Base-by-base conservation (phyloP, 768 basidiomycete species). In the Amanita phalloides region DNA sequence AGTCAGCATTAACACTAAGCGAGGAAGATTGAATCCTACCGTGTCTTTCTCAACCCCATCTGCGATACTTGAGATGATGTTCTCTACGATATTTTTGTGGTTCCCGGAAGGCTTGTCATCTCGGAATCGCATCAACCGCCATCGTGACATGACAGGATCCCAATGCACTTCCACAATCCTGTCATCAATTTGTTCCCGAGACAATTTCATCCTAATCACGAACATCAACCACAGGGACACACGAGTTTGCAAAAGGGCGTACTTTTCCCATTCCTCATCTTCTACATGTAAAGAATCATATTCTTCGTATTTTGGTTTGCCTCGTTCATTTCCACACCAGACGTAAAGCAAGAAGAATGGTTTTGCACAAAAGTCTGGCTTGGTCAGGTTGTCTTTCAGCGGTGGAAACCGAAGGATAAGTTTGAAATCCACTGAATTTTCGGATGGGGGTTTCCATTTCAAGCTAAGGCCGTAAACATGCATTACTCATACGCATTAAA, bases 361-460 rank as follows among this genome's bases (percentile, higher is more conserved):
- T 64, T 93, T 97, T 9, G 83, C 83, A 54, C 72, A 73, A 57
- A 84, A 86, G 60, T 98, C 92, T 1, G 92, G 88, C 58, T 81
- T 67, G 6, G 68, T 58, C 0, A 78, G 73, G 48, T 82, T 66
- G 21, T 68, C 67, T 13, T 64, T 62, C 3, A 68, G 65, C 1
- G 91, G 80, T 0, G 95, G 93, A 64, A 98, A 99, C 30, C 91
- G 84, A n/a, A 99, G 71, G 45, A 93, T 78, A 26, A 98, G 84
- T 65, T 92, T 91, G 74, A 99, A 98, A 66, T 99, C 96, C 60
- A 98, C 86, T 1, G 93, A 94, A 64, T 99, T 99, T 63, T 98
- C 95, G 1, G 86, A 89, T 0, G 96, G 93, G 1, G 94, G 93
- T 66, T 99, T 99, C 96, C 96, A 99, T 67, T 99, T 99, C 61